Percentiles rank a stretch among this genome's conserved stretches.
These are phyloP conservation scores for Phytomonas sp. DNA, from an alignment of 208 protist species.

Conservation along the genomic window DNA sequence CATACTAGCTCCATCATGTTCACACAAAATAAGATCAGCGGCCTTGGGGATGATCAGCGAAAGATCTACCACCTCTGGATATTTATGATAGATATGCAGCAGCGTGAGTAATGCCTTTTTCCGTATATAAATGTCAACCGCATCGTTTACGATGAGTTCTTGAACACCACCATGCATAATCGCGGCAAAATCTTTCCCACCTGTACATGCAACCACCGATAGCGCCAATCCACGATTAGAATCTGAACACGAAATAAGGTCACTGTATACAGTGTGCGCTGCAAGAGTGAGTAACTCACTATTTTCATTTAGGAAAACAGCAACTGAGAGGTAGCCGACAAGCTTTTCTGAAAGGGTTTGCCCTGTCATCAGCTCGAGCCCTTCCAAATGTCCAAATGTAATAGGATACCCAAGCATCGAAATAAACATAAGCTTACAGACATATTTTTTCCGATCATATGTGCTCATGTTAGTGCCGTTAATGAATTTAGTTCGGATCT, in stretches of 20 bases:
- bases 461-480: conserved; percentile 61
- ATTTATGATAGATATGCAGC: conserved; percentile 94
- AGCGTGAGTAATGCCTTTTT: conserved; percentile 98
- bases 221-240: conserved; percentile 94
- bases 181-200: conserved; percentile 96
- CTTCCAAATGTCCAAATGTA: conserved; percentile 99
- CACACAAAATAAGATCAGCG: conserved; percentile 72
- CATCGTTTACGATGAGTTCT: conserved; percentile 86
- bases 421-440: conserved; percentile 99
- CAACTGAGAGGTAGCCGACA: conserved; percentile 95
- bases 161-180: conserved; percentile 92
- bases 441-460: conserved; percentile 99
- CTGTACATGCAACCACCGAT: conserved; percentile 95
- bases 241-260: conserved; percentile 91
- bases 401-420: conserved; percentile 99
- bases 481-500: conserved; percentile 98
- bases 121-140: conserved; percentile 78
- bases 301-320: conserved; percentile 96
- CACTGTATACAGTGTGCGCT: conserved; percentile 95
- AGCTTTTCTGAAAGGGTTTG: conserved; percentile 95
- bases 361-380: conserved; percentile 94
- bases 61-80: conserved; percentile 83
- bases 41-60: conserved; percentile 57
- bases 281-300: conserved; percentile 96
- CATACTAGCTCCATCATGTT: conserved; percentile 91